Evolutionary conservation across 306 rosid species (phyloP).

Genomic region (Urtica urens): DNA sequence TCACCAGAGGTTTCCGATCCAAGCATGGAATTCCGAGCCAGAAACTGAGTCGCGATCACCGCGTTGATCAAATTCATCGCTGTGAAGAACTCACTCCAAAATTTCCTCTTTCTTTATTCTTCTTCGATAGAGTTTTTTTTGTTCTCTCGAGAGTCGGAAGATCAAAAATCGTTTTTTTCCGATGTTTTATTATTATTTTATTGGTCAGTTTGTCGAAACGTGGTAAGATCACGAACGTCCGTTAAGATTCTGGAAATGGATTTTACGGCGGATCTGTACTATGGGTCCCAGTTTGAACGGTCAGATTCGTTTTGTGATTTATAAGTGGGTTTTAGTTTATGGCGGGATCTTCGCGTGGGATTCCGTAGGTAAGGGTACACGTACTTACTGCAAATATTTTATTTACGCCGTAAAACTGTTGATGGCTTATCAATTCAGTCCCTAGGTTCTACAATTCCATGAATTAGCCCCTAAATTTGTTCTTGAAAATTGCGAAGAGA

Average conservation of each 20-base stretch:
- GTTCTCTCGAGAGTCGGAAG: no score
- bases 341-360: neutral
- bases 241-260: neutral
- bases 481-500: no score
- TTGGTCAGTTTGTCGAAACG: neutral
- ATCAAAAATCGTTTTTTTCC: neutral
- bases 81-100: neutral
- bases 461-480: no score
- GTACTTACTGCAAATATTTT: no score
- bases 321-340: neutral
- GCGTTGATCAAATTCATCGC: slow-evolving; percentile 38
- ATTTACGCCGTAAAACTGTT: no score
- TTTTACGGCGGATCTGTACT: neutral
- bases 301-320: neutral
- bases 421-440: no score
- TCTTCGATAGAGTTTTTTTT: slow-evolving; percentile 4
- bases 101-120: neutral
- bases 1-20: slow-evolving; percentile 11
- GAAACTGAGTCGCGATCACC: slow-evolving; percentile 40
- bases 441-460: no score
- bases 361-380: neutral
- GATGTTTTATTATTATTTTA: neutral
- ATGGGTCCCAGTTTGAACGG: neutral
- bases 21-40: slow-evolving; percentile 33
- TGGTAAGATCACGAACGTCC: slow-evolving; percentile 1